These are phyloP conservation scores for Ilex paraguariensis DNA, from an alignment of 305 asterid genomes.

Conservation along the genomic window DNA sequence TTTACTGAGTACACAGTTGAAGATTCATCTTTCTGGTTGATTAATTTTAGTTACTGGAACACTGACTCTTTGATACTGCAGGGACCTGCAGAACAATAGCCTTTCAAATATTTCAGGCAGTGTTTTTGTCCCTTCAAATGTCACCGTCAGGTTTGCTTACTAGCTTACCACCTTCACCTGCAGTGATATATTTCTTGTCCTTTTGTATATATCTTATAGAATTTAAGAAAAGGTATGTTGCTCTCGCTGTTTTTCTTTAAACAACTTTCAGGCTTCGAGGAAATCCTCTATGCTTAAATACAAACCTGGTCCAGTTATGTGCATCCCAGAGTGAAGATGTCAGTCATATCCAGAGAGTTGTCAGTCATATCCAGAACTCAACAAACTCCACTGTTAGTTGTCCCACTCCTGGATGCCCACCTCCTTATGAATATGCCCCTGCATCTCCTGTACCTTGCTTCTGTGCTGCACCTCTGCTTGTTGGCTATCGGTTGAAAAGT, in stretches of 20 bases:
- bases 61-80: slow-evolving; percentile 33
- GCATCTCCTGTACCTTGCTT: slow-evolving; percentile 52
- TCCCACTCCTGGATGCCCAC: slow-evolving; percentile 53
- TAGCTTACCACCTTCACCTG: slow-evolving; percentile 4
- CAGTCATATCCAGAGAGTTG: no score
- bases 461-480: slow-evolving; percentile 76
- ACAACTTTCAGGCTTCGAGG: slow-evolving; percentile 67
- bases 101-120: slow-evolving; percentile 56
- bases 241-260: slow-evolving; percentile 3
- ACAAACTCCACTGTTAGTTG: slow-evolving; percentile 33
- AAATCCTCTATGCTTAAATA: slow-evolving; percentile 61
- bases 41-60: not conserved
- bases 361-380: slow-evolving; percentile 22
- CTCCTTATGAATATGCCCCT: slow-evolving; percentile 54
- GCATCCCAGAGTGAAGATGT: slow-evolving; percentile 42
- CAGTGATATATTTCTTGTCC: not conserved
- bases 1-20: not conserved
- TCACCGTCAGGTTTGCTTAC: slow-evolving; percentile 57
- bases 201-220: not conserved
- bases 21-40: not conserved
- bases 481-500: slow-evolving; percentile 90
- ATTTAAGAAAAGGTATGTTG: not conserved
- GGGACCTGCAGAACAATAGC: slow-evolving; percentile 69
- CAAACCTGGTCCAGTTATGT: slow-evolving; percentile 35
- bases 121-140: slow-evolving; percentile 39